Evolutionary conservation across 768 basidiomycete species (phyloP).

Genomic region (Lactifluus pinguis): DNA sequence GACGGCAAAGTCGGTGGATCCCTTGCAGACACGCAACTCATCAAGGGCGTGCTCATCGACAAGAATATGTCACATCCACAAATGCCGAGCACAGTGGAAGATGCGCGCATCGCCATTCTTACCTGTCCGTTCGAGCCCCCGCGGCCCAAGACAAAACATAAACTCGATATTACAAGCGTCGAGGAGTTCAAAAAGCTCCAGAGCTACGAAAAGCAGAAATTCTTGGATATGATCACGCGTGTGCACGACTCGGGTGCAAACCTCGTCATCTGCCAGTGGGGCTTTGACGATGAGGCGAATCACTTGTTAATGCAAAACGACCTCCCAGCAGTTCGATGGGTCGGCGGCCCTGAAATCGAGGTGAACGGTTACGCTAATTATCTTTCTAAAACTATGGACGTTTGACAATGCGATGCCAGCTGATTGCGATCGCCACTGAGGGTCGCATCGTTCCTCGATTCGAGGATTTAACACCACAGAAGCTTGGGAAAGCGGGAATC

Average conservation of each 20-base stretch:
- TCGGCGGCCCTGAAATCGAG: slow-evolving; percentile 99
- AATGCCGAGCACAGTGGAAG: slow-evolving; percentile 83
- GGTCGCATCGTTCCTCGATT: slow-evolving; percentile 98
- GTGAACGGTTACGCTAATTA: slow-evolving; percentile 31
- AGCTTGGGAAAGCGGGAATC: slow-evolving; percentile 88
- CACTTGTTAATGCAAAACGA: slow-evolving; percentile 97
- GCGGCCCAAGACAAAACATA: slow-evolving; percentile 98
- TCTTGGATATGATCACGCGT: slow-evolving; percentile 90
- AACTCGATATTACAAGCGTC: slow-evolving; percentile 92
- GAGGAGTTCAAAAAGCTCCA: slow-evolving; percentile 95
- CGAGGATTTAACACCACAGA: slow-evolving; percentile 85
- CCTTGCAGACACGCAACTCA: slow-evolving; percentile 87
- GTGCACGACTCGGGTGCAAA: slow-evolving; percentile 98
- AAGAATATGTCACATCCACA: slow-evolving; percentile 99
- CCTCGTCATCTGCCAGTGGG: slow-evolving; percentile 99
- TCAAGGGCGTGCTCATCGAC: slow-evolving; percentile 97
- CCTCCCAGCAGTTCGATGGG: slow-evolving; percentile 95
- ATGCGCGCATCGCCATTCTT: slow-evolving; percentile 91
- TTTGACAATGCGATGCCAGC: slow-evolving; percentile 34
- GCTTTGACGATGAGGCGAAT: slow-evolving; percentile 99
- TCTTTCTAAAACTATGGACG: not conserved
- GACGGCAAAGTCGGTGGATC: slow-evolving; percentile 98
- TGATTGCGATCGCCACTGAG: slow-evolving; percentile 97
- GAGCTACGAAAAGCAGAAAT: slow-evolving; percentile 94
- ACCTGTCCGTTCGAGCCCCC: slow-evolving; percentile 99